Conservation (phyloP, 495 filamentous ascomycete species). For the Daldinia decipiens region DNA sequence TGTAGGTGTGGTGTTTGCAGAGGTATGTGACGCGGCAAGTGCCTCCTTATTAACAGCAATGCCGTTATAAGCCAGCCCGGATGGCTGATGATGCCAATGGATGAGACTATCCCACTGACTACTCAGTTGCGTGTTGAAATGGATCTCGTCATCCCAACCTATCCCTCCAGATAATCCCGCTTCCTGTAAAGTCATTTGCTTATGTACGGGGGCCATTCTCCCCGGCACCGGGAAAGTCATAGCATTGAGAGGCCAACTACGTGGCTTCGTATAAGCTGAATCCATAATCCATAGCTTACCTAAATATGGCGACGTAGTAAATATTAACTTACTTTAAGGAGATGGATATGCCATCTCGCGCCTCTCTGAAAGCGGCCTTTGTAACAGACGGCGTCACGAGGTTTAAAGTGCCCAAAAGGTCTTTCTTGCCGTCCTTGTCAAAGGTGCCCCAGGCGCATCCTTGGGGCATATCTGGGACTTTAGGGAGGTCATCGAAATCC, state of each 20-base stretch:
- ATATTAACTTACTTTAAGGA: slow-evolving; percentile 64
- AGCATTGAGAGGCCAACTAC: slow-evolving; percentile 57
- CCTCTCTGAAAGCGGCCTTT: slow-evolving; percentile 61
- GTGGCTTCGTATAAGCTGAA: slow-evolving; percentile 26
- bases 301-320: slow-evolving; percentile 10
- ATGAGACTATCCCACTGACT: slow-evolving; percentile 85
- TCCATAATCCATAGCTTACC: slow-evolving; percentile 25
- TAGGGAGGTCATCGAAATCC: slow-evolving; percentile 67
- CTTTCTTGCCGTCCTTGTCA: slow-evolving; percentile 69
- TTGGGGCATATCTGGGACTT: slow-evolving; percentile 68
- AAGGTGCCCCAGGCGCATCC: slow-evolving; percentile 75
- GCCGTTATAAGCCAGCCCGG: slow-evolving; percentile 66
- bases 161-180: slow-evolving; percentile 41
- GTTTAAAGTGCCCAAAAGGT: slow-evolving; percentile 68
- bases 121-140: slow-evolving; percentile 78
- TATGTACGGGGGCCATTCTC: slow-evolving; percentile 64
- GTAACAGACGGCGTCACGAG: slow-evolving; percentile 66
- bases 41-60: slow-evolving; percentile 48
- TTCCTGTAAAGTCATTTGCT: slow-evolving; percentile 58
- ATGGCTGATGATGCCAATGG: slow-evolving; percentile 64
- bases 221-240: slow-evolving; percentile 60
- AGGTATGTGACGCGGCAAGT: slow-evolving; percentile 38
- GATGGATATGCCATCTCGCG: slow-evolving; percentile 64
- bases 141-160: slow-evolving; percentile 65
- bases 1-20: slow-evolving; percentile 49